Percentiles rank a stretch among this genome's conserved stretches.
These are phyloP conservation scores for Neospermospora avenae DNA, from an alignment of 2,329 filamentous ascomycete species.

Conservation along the genomic window DNA sequence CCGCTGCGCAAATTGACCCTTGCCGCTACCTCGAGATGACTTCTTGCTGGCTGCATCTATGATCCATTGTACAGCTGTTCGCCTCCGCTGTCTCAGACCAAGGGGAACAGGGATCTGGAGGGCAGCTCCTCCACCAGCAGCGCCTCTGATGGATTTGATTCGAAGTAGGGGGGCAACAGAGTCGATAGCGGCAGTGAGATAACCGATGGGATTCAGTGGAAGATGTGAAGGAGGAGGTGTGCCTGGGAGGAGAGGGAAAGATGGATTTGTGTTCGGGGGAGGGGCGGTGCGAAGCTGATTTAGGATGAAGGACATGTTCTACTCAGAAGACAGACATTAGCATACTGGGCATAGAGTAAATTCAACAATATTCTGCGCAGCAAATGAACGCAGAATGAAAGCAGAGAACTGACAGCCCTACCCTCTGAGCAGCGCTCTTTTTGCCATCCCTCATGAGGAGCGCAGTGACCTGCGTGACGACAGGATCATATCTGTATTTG, in stretches of 20 bases:
- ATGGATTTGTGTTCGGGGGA: conserved; percentile 70
- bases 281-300: conserved; percentile 80
- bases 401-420: conserved; percentile 40
- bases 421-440: conserved; percentile 83
- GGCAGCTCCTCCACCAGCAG: conserved; percentile 80
- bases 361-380: conserved; percentile 16
- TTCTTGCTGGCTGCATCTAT: conserved; percentile 78
- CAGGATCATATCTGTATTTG: conserved; percentile 79
- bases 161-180: conserved; percentile 86
- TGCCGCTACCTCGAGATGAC: conserved; percentile 67
- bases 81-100: conserved; percentile 68
- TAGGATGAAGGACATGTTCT: conserved; percentile 85
- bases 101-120: conserved; percentile 82
- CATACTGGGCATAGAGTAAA: background rate
- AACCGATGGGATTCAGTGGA: conserved; percentile 83
- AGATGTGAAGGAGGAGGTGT: conserved; percentile 74
- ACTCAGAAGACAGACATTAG: conserved; percentile 13
- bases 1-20: conserved; percentile 68
- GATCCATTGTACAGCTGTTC: conserved; percentile 85
- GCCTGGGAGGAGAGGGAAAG: conserved; percentile 70
- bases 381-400: conserved; percentile 25
- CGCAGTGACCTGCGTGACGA: conserved; percentile 84
- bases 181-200: conserved; percentile 87
- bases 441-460: conserved; percentile 91
- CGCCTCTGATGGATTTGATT: conserved; percentile 70